Evolutionary conservation across 139 green algal species (phyloP).

Genomic region (Penium margaritaceum): DNA sequence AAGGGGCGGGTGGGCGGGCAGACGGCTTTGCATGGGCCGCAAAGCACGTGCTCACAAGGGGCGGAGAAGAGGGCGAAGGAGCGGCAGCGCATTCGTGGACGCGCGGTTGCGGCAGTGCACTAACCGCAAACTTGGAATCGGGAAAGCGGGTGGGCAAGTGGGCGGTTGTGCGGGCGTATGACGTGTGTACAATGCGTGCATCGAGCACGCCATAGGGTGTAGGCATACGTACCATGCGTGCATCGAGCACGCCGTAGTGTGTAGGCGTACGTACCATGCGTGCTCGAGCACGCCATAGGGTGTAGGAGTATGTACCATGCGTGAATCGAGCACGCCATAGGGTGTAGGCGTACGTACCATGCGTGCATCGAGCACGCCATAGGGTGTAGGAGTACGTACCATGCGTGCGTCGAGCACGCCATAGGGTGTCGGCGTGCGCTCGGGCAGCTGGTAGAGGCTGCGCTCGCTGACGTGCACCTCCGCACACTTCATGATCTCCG

Average conservation of each 20-base stretch:
- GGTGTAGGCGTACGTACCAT: conserved; percentile 63
- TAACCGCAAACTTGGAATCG: too few species aligned
- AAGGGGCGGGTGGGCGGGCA: too few species aligned
- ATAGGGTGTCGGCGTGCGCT: conserved; percentile 68
- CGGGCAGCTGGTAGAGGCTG: conserved; percentile 80
- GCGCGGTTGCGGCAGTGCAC: too few species aligned
- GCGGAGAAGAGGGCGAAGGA: too few species aligned
- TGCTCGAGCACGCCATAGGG: too few species aligned
- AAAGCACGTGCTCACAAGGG: too few species aligned
- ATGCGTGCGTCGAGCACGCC: conserved; percentile 80
- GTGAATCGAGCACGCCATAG: conserved; percentile 76
- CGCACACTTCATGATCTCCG: conserved; percentile 73
- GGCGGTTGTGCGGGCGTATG: conserved; percentile 40
- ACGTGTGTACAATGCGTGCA: conserved; percentile 60
- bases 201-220: conserved; percentile 78
- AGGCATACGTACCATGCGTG: conserved; percentile 62
- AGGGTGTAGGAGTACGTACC: conserved; percentile 60
- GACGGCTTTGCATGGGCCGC: too few species aligned
- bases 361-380: conserved; percentile 77
- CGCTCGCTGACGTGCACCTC: conserved; percentile 83
- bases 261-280: conserved; percentile 53
- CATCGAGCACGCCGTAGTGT: conserved; percentile 75
- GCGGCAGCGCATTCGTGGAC: too few species aligned
- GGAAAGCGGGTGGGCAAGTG: too few species aligned
- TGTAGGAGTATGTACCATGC: conserved; percentile 64